A percentile compares a stretch with the other conserved stretches of the same genome.
Evolutionary conservation across 345 rosid species (phyloP).

Genomic region (Citrus sinensis): DNA sequence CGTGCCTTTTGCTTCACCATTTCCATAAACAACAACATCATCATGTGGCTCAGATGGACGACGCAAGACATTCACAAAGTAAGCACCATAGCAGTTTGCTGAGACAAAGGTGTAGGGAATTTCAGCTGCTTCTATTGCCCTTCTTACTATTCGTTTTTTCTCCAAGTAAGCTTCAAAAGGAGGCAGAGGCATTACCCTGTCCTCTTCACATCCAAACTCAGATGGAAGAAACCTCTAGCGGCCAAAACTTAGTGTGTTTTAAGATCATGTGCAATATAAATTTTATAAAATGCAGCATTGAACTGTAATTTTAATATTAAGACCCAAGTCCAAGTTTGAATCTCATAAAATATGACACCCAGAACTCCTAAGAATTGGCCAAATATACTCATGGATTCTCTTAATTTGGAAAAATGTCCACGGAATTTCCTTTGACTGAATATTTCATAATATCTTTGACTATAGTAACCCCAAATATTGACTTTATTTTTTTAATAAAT

Average conservation of each 20-base stretch:
- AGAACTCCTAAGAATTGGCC: too few relatives aligned
- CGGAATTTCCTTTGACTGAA: too few relatives aligned
- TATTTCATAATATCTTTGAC: too few relatives aligned
- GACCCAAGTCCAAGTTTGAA: too few relatives aligned
- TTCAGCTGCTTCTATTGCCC: constrained; percentile 35
- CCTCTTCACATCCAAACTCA: constrained; percentile 43
- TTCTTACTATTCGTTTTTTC: constrained; percentile 33
- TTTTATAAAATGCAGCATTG: too few relatives aligned
- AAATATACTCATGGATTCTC: too few relatives aligned
- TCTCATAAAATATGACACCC: too few relatives aligned
- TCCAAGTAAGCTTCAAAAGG: constrained; percentile 36
- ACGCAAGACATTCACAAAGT: constrained; percentile 32
- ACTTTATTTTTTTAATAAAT: too few relatives aligned
- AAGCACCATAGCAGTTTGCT: constrained; percentile 32
- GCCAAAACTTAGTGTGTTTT: not conserved
- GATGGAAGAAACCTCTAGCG: constrained; percentile 46
- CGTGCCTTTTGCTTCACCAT: constrained; percentile 36
- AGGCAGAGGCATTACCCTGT: constrained; percentile 29
- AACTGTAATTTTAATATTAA: too few relatives aligned
- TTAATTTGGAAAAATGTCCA: too few relatives aligned
- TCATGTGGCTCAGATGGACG: constrained; percentile 13
- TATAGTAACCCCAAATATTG: too few relatives aligned
- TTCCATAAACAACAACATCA: constrained; percentile 26
- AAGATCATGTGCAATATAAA: too few relatives aligned
- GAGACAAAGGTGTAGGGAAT: constrained; percentile 42